These are phyloP conservation scores for Globisporangium abappressorium DNA, from an alignment of 352 stramenopile genomes.

Conservation along the genomic window DNA sequence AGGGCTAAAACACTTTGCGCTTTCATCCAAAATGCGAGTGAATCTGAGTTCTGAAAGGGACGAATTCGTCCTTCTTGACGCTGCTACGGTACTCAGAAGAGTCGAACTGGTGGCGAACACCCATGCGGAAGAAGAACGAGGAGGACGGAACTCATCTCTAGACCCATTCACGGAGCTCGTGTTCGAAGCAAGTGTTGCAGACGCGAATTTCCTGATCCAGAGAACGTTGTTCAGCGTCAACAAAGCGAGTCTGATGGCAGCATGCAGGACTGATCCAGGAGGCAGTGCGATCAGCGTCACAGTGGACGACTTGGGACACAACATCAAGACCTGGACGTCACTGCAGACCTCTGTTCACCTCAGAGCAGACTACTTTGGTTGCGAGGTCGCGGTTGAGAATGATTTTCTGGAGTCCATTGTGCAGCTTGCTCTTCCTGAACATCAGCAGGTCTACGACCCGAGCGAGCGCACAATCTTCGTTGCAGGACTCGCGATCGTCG, in stretches of 20 bases:
- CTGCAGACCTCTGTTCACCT: slow-evolving; percentile 8
- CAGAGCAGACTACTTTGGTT: slow-evolving; percentile 6
- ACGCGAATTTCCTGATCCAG: slow-evolving; percentile 17
- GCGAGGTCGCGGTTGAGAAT: neutral
- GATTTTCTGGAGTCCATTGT: neutral
- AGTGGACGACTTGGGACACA: slow-evolving; percentile 14
- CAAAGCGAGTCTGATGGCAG: neutral
- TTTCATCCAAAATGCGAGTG: slow-evolving; percentile 6
- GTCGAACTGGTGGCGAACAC: neutral
- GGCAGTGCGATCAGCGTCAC: slow-evolving; percentile 1
- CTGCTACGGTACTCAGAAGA: neutral
- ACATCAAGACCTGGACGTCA: slow-evolving; percentile 5
- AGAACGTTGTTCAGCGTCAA: slow-evolving; percentile 9
- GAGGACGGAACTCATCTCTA: neutral
- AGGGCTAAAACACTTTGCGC: neutral
- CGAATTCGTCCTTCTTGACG: slow-evolving; percentile 5
- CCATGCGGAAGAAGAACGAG: neutral
- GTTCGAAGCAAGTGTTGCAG: slow-evolving; percentile 17
- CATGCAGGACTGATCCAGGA: neutral
- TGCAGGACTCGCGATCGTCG: slow-evolving; percentile 6
- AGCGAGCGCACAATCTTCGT: slow-evolving; percentile 3
- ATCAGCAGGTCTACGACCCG: neutral
- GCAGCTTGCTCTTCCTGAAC: slow-evolving; percentile 4
- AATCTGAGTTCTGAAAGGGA: slow-evolving; percentile 6
- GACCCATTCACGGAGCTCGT: slow-evolving; percentile 11